Base-by-base conservation (phyloP, 2,329 filamentous ascomycete genomes). In the Pezicula neosporulosa region DNA sequence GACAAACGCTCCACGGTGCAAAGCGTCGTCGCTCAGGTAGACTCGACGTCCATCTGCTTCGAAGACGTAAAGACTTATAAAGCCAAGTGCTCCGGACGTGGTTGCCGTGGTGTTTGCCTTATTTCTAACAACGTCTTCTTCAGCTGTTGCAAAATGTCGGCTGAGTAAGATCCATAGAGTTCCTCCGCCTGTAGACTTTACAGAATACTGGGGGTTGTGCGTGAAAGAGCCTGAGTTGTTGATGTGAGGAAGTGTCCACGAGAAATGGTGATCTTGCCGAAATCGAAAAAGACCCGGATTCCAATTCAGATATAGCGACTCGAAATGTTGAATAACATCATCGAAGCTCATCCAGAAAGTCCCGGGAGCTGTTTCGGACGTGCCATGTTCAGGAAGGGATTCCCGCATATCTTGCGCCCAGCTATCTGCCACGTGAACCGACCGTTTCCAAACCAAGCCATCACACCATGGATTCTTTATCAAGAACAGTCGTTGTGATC, bases 251-350 rank as follows among this genome's bases (percentile, higher is more conserved):
- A 83, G 71, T 2, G 86, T 78, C 94, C 94, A 99, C 2, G 78
- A 77, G 64, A 97, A 96, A 69, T 99, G 94, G 50, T 92, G 83
- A 62, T 99, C 92, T 67, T 96, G 86, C 8, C 92, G 85, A 65
- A 88, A 74, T 2, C 75, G 75, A 70, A 99, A 99, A 1, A 96
- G 75, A 0, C 81, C 79, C 0, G 94, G 92, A 58, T 96, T 97
- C 94, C 94, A 99, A 70, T 97, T 99, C 49, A 99, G 77, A 68
- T 97, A 99, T 59, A 99, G 82, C 16, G 92, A 96, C 66, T 97
- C 91, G 57, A 97, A 99, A 65, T 96, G 86, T 63, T 96, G 91
- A 35, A 90, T 81, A 4, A 97, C 84, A 57, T 91, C 89, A 60
- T 96, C 89, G 27, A 94, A 83, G 21, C 86, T 84, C 71, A 97